Percentiles rank a stretch among this genome's conserved stretches.
Conservation (phyloP, 495 filamentous ascomycete species). For the Bombardia bombarda region DNA sequence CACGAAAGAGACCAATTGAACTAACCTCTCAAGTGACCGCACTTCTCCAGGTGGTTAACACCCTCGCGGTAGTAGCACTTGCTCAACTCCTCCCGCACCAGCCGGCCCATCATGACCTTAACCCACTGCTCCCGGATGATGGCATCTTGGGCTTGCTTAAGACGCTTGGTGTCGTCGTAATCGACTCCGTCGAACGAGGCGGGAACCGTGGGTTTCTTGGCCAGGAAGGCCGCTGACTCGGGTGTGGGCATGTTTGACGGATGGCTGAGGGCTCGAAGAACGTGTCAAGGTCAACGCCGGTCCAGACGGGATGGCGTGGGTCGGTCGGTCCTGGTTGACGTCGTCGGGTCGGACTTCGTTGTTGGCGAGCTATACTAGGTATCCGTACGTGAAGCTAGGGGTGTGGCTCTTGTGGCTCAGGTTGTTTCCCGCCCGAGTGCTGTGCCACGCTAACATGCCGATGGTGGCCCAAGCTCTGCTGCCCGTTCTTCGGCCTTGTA, state of each 20-base stretch:
- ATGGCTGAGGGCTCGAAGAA: constrained; percentile 1
- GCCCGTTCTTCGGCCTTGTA: no score
- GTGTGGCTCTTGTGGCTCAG: background rate
- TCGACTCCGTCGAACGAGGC: constrained; percentile 96
- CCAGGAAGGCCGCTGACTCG: constrained; percentile 86
- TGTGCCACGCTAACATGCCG: no score
- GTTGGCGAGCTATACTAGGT: background rate
- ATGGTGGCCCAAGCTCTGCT: no score
- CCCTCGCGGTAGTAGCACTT: constrained; percentile 95
- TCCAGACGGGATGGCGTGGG: background rate
- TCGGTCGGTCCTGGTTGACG: background rate
- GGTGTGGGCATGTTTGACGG: constrained; percentile 62
- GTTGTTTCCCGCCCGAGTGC: no score
- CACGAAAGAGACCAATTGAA: constrained; percentile 7
- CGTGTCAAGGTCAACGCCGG: background rate
- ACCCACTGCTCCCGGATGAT: constrained; percentile 98
- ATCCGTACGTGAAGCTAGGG: background rate
- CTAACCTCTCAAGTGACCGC: constrained; percentile 82
- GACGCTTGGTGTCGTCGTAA: constrained; percentile 79
- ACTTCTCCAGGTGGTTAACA: constrained; percentile 97
- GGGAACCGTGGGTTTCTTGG: constrained; percentile 87
- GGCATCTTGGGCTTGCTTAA: constrained; percentile 91
- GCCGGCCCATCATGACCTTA: constrained; percentile 87
- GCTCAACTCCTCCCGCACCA: constrained; percentile 87
- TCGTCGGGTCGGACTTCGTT: constrained; percentile 5